Evolutionary conservation across 2,329 filamentous ascomycete genomes (phyloP).

Genomic region (Aspergillus transmontanensis): DNA sequence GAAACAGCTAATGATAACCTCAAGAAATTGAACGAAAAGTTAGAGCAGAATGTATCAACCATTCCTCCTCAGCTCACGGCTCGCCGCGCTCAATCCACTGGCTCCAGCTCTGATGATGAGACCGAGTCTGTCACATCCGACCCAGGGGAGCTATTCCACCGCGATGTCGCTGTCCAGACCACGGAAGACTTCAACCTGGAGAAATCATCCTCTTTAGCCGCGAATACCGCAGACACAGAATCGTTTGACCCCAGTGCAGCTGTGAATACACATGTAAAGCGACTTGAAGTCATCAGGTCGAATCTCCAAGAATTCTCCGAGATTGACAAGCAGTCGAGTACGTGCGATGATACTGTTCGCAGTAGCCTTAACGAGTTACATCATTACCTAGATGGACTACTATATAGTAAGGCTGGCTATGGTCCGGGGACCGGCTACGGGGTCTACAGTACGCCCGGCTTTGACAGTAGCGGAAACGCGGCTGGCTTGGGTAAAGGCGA

Average conservation of each 20-base stretch:
- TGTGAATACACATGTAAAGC: constrained; percentile 44
- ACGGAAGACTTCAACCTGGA: constrained; percentile 40
- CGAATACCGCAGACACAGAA: constrained; percentile 16
- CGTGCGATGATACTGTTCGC: constrained; percentile 36
- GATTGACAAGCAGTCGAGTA: constrained; percentile 38
- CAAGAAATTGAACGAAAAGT: constrained; percentile 57
- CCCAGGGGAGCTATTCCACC: constrained; percentile 65
- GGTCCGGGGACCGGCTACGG: constrained; percentile 34
- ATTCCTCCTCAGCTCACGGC: constrained; percentile 47
- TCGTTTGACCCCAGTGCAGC: constrained; percentile 26
- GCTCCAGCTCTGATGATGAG: constrained; percentile 43
- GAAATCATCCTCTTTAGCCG: constrained; percentile 6
- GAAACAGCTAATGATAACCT: constrained; percentile 55
- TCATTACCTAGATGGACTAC: constrained; percentile 55
- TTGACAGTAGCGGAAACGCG: constrained; percentile 23
- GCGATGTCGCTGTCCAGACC: constrained; percentile 66
- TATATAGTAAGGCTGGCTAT: constrained; percentile 40
- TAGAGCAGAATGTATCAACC: constrained; percentile 54
- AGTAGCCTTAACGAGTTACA: constrained; percentile 48
- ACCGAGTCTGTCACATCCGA: constrained; percentile 56
- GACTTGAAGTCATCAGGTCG: constrained; percentile 54
- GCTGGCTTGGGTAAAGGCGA: constrained; percentile 44
- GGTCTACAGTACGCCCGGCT: constrained; percentile 35
- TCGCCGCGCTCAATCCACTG: constrained; percentile 21
- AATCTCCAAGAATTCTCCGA: constrained; percentile 53